Base-by-base conservation (phyloP, 805 yeast genomes). In the Candida sonorensis region DNA sequence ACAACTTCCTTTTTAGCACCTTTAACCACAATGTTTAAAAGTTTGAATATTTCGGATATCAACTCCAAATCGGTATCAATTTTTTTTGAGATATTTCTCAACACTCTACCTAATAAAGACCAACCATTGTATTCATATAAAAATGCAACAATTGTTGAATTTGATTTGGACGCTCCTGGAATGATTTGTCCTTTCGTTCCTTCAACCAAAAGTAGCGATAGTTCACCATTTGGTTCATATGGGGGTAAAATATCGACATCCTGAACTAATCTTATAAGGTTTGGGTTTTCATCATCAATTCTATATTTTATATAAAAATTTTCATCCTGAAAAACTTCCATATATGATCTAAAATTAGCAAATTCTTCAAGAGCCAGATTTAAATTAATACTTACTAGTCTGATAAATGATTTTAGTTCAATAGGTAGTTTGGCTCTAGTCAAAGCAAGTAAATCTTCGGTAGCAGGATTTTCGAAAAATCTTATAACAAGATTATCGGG, bases 81-180 rank as follows among this genome's bases (percentile, higher is more conserved):
- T 16, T 47, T 46, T 34, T 59, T 61, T 1, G 72, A 63, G 8
- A 80, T 56, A 41, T 81, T 81, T 42, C 82, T 87, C 20, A 88
- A 55, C 0, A 83, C 60, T 46, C 94, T 69, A 2, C 97, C 97
- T 12, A 90, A 46, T 17, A 82, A 57, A 0, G 94, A 72, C 95
- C 97, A 87, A 1, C 97, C 97, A 49, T 78, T 83, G 51, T 78
- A 86, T 4, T 69, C 67, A 50, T 81, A 74, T 17, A 79, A 59
- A 59, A 92, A 87, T 15, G 85, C 69, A 3, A 82, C 81, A 12
- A 71, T 45, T 4, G 46, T 20, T 17, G 38, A 25, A 17, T 44
- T 36, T 11, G 35, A 40, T 12, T 36, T 27, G 8, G 36, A 26
- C 4, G 9, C 57, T 48, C 37, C 61, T 1, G 85, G 77, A 19